A percentile compares a stretch with the other conserved stretches of the same genome.
These are phyloP conservation scores for Colletotrichum gigasporum DNA, from an alignment of 2,329 filamentous ascomycete genomes.

Conservation along the genomic window DNA sequence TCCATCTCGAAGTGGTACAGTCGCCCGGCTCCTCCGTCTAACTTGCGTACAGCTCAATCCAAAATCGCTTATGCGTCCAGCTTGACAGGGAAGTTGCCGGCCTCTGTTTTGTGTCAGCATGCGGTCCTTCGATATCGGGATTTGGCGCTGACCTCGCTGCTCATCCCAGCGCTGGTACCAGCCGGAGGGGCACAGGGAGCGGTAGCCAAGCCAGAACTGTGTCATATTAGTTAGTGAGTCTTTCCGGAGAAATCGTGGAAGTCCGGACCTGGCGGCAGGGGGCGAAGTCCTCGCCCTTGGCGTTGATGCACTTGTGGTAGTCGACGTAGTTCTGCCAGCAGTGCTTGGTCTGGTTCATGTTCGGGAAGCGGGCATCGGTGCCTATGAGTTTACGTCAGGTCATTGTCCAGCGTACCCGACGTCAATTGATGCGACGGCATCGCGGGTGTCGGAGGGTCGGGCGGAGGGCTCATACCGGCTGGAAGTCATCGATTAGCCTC, in stretches of 20 bases:
- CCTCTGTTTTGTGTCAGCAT: slow-evolving; percentile 56
- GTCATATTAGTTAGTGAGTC: slow-evolving; percentile 35
- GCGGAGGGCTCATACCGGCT: slow-evolving; percentile 53
- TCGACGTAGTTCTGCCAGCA: slow-evolving; percentile 99
- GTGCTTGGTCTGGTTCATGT: slow-evolving; percentile 99
- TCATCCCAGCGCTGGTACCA: slow-evolving; percentile 98
- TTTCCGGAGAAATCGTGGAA: not conserved
- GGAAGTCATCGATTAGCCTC: slow-evolving; percentile 50
- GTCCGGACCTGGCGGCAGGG: slow-evolving; percentile 89
- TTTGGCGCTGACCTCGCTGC: slow-evolving; percentile 79
- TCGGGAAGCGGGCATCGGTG: slow-evolving; percentile 99
- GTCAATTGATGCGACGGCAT: slow-evolving; percentile 42
- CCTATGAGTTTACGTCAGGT: slow-evolving; percentile 62
- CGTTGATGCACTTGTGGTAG: slow-evolving; percentile 99
- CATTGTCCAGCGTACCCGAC: not conserved
- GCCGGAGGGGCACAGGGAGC: slow-evolving; percentile 93
- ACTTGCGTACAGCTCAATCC: slow-evolving; percentile 26
- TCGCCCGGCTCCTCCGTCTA: slow-evolving; percentile 36
- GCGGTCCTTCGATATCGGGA: not conserved
- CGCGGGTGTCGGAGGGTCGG: slow-evolving; percentile 23
- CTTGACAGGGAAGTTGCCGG: slow-evolving; percentile 74
- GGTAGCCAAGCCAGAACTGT: slow-evolving; percentile 96
- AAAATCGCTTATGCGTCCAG: slow-evolving; percentile 63
- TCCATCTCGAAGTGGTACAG: slow-evolving; percentile 47
- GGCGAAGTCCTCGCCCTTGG: slow-evolving; percentile 98